Percentiles rank a stretch among this genome's conserved stretches.
phyloP scores from a whole-genome alignment of 345 rosid species.

The Trapa incisa region DNA sequence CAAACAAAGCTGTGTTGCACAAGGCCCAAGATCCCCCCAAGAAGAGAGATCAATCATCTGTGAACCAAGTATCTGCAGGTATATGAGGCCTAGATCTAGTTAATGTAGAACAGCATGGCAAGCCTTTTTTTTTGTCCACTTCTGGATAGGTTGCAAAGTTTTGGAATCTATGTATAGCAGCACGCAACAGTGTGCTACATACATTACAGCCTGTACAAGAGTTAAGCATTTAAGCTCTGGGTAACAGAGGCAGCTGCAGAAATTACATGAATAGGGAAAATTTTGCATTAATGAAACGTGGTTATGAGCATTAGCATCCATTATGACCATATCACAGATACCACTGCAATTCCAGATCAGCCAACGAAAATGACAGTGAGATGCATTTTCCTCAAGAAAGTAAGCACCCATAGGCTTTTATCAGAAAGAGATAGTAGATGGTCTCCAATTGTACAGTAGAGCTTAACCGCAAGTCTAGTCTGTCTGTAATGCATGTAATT shows the following conservation, averaged over 20 bases:
- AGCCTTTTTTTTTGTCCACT: not conserved
- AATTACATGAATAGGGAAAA: not conserved
- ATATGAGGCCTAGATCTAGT: constrained; percentile 16
- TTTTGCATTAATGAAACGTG: not conserved
- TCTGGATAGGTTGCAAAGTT: not conserved
- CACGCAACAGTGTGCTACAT: not conserved
- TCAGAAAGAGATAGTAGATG: too few species aligned
- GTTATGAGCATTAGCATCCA: not conserved
- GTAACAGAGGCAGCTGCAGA: not conserved
- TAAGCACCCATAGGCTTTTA: too few species aligned
- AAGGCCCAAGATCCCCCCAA: constrained; percentile 63
- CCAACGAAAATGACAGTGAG: too few species aligned
- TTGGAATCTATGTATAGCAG: not conserved
- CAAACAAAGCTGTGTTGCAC: constrained; percentile 56
- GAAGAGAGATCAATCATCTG: constrained; percentile 38
- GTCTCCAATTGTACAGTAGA: too few species aligned
- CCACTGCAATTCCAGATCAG: too few species aligned
- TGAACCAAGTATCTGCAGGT: constrained; percentile 48
- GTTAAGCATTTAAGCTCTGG: not conserved
- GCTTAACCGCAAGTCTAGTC: too few species aligned
- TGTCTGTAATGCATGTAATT: too few species aligned
- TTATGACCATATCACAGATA: too few species aligned
- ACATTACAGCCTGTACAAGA: constrained; percentile 2
- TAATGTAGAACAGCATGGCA: not conserved
- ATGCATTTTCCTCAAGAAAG: too few species aligned